These are phyloP conservation scores for Colletotrichum tofieldiae DNA, from an alignment of 2,329 filamentous ascomycete species.

Conservation along the genomic window DNA sequence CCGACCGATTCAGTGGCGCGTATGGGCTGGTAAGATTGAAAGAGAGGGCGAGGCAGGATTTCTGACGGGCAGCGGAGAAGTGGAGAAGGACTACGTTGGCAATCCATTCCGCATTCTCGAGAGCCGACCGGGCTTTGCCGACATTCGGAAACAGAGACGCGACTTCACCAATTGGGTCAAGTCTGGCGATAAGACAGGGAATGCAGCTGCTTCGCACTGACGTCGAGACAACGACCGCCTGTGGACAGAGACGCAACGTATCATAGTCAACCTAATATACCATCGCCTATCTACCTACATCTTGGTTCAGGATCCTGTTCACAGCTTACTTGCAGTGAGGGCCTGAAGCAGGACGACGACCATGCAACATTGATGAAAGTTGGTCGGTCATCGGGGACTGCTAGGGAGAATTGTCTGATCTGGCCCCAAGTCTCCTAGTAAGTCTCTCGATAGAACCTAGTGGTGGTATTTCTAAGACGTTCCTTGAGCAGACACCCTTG, in stretches of 20 bases:
- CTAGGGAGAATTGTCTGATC: background rate
- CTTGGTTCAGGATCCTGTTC: background rate
- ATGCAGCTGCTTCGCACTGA: background rate
- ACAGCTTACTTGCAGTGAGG: background rate
- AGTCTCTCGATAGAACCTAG: background rate
- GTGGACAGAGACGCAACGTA: background rate
- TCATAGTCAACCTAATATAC: background rate
- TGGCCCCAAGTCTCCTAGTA: background rate
- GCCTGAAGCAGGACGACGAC: too few species aligned
- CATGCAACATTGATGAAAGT: background rate
- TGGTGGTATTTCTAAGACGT: too few species aligned
- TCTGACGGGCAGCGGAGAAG: slow-evolving; percentile 71
- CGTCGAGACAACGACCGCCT: background rate
- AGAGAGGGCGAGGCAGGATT: slow-evolving; percentile 77
- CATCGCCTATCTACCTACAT: background rate
- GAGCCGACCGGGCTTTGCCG: slow-evolving; percentile 86
- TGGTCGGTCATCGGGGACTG: background rate
- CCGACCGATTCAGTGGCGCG: slow-evolving; percentile 87
- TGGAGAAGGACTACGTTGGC: slow-evolving; percentile 78
- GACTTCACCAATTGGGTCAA: slow-evolving; percentile 85
- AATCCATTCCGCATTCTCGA: slow-evolving; percentile 88
- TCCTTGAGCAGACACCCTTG: background rate
- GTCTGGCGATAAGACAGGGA: slow-evolving; percentile 45
- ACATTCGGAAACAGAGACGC: slow-evolving; percentile 85
- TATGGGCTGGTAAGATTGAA: slow-evolving; percentile 89